Conservation (phyloP, 352 stramenopile genomes). For the Phytophthora cactorum region DNA sequence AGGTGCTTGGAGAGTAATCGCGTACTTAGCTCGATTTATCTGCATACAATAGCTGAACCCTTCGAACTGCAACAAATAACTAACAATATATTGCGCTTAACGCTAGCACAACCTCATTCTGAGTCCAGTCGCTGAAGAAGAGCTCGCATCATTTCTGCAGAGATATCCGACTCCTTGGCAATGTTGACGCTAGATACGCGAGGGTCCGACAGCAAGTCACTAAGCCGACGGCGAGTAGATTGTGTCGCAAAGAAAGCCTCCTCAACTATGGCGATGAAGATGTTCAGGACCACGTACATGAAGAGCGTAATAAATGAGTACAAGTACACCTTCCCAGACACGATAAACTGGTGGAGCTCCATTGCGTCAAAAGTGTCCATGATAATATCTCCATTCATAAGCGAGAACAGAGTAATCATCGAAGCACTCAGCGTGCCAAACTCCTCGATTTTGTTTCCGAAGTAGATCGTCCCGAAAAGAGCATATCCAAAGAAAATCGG, state of each 20-base stretch:
- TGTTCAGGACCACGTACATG: slow-evolving; percentile 94
- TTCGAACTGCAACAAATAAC: slow-evolving; percentile 22
- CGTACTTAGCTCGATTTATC: background rate
- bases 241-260: slow-evolving; percentile 92
- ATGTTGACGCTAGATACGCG: slow-evolving; percentile 40
- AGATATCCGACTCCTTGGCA: slow-evolving; percentile 54
- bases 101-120: slow-evolving; percentile 18
- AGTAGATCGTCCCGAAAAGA: slow-evolving; percentile 91
- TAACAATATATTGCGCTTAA: slow-evolving; percentile 28
- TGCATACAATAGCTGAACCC: slow-evolving; percentile 2
- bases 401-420: slow-evolving; percentile 86
- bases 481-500: slow-evolving; percentile 90
- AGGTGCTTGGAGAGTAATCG: slow-evolving; percentile 76
- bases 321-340: slow-evolving; percentile 83
- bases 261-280: slow-evolving; percentile 93
- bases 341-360: slow-evolving; percentile 62
- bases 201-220: slow-evolving; percentile 64
- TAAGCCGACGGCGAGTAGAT: slow-evolving; percentile 62
- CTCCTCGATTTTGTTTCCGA: slow-evolving; percentile 77
- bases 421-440: slow-evolving; percentile 76
- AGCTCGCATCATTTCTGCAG: slow-evolving; percentile 58
- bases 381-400: slow-evolving; percentile 93
- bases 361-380: slow-evolving; percentile 92
- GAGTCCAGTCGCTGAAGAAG: slow-evolving; percentile 56
- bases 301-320: slow-evolving; percentile 93